Evolutionary conservation across 768 basidiomycete species (phyloP), one percentile per base, ranked within the genome.

Genomic region (Serendipita sp.): DNA sequence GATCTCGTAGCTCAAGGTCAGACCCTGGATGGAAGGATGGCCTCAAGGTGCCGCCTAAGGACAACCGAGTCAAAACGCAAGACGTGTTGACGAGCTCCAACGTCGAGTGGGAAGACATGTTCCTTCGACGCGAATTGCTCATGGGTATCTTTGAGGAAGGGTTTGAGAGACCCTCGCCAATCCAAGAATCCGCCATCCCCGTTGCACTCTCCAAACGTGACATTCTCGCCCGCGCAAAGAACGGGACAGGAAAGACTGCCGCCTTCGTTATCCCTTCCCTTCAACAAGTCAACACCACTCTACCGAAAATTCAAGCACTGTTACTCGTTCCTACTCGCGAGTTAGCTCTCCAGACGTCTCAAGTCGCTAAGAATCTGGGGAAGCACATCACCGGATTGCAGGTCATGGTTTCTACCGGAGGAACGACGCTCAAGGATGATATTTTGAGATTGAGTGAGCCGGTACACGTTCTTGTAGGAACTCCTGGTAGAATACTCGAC

Each of bases 131-230:
- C 69, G 95, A 98, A 76, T 85, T 99, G 67, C 84, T 99, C 74
- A 98, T 99, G 95, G 95, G 95, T 71, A 96, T 98, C 74, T 99
- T 94, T 71, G 93, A 97, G 77, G 96, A 94, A 69, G 95, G 95
- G 65, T 95, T 93, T 73, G 95, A 98, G 77, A 85, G 81, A 70
- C 95, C 95, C 47, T 95, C 91, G 30, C 95, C 95, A 67, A 97
- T 99, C 76, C 95, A 99, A 80, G 95, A 99, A 83, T 91, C 96
- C 78, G 90, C 95, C 63, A 97, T 97, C 71, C 95, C 95, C 64
- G 84, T 91, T 70, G 93, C 94, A 44, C 85, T 98, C 71, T 85
- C 89, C 65, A 89, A 88, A 70, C 86, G 95, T 73, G 95, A 99
- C 77, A 76, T 98, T 73, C 88, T 95, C 69, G 92, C 92, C 46